A percentile compares a stretch with the other conserved stretches of the same genome.
Conservation (phyloP, 495 filamentous ascomycete species). For the Aspergillus biplanus region DNA sequence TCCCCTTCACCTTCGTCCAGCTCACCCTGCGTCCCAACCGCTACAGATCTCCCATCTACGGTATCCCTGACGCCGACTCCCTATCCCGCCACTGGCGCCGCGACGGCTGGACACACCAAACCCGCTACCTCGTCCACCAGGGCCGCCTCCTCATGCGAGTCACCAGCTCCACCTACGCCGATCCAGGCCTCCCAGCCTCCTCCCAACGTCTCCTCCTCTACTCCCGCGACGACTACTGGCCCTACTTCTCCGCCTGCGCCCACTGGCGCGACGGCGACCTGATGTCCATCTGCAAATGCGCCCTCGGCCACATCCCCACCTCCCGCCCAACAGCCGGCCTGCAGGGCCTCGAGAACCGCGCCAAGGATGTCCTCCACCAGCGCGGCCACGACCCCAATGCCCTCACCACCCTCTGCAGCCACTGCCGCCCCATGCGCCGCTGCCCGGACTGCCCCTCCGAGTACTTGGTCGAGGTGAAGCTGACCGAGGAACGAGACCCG, state of each 20-base stretch:
- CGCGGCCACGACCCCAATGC: conserved; percentile 46
- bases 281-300: conserved; percentile 61
- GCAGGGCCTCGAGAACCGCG: conserved; percentile 43
- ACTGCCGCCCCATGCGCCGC: conserved; percentile 58
- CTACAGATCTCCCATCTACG: conserved; percentile 44
- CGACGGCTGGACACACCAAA: conserved; percentile 52
- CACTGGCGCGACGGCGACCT: conserved; percentile 64
- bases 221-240: conserved; percentile 60
- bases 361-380: conserved; percentile 40
- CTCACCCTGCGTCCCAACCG: conserved; percentile 48
- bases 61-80: conserved; percentile 40
- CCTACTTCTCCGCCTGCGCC: conserved; percentile 60
- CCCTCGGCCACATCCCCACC: conserved; percentile 56
- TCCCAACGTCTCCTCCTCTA: conserved; percentile 56
- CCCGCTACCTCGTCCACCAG: conserved; percentile 54
- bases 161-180: conserved; percentile 47
- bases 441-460: conserved; percentile 64
- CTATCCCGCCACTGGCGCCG: conserved; percentile 55
- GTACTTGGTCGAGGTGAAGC: conserved; percentile 60
- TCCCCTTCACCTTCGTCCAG: conserved; percentile 60
- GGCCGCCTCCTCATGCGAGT: conserved; percentile 58
- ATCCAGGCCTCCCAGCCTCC: conserved; percentile 44
- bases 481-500: conserved; percentile 50
- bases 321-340: conserved; percentile 42
- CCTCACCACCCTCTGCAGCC: conserved; percentile 52